A percentile compares a stretch with the other conserved stretches of the same genome.
These are phyloP conservation scores for Sanghuangporus baumii DNA, from an alignment of 1,284 basidiomycete species.

Conservation along the genomic window DNA sequence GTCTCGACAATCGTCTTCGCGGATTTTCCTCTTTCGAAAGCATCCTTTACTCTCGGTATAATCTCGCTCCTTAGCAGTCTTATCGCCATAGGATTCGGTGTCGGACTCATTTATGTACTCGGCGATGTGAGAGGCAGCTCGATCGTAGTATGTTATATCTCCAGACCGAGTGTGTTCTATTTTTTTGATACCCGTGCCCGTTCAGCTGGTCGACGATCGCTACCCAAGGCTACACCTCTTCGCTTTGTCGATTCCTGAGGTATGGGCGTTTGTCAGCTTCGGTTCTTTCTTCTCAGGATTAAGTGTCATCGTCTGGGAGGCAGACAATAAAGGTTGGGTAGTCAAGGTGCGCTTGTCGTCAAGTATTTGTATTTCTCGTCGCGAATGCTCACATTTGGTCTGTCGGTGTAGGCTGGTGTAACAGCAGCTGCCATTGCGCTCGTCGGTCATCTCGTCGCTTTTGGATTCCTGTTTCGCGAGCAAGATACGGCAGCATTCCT, in stretches of 20 bases:
- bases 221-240: slow-evolving; percentile 9
- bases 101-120: slow-evolving; percentile 13
- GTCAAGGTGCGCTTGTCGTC: slow-evolving; percentile 3
- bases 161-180: background rate
- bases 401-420: slow-evolving; percentile 1
- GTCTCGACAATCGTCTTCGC: slow-evolving; percentile 13
- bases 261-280: slow-evolving; percentile 13
- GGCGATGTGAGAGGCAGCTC: slow-evolving; percentile 7
- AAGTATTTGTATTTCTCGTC: background rate
- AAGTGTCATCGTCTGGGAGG: slow-evolving; percentile 13
- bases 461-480: slow-evolving; percentile 13
- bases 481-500: slow-evolving; percentile 11
- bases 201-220: slow-evolving; percentile 5
- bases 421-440: slow-evolving; percentile 1
- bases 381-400: background rate
- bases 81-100: slow-evolving; percentile 14
- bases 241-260: slow-evolving; percentile 12
- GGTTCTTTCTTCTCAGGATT: slow-evolving; percentile 9
- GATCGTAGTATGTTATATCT: background rate
- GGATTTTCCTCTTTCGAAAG: slow-evolving; percentile 5
- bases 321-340: slow-evolving; percentile 12
- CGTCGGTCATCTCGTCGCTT: slow-evolving; percentile 10
- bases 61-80: slow-evolving; percentile 13
- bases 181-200: background rate
- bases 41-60: slow-evolving; percentile 12